Conservation (phyloP, 1,284 basidiomycete genomes). For the Xanthoconium separans region DNA sequence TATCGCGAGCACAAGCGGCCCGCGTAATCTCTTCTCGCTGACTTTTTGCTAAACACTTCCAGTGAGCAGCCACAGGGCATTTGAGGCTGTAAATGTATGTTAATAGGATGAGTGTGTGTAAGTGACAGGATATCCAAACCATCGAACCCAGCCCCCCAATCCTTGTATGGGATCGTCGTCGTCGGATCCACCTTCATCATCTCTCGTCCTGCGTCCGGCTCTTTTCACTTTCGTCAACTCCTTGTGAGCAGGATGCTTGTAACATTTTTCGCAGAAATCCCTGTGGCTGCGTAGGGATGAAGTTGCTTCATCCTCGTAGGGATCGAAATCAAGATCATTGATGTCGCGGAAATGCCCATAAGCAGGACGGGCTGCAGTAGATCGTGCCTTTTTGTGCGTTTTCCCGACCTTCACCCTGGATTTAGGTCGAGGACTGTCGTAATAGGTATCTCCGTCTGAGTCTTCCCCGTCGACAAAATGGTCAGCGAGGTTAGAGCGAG, state of each 20-base stretch:
- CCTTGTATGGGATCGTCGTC: slow-evolving; percentile 53
- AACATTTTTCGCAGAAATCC: slow-evolving; percentile 69
- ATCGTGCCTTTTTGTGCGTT: slow-evolving; percentile 35
- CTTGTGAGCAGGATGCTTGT: slow-evolving; percentile 54
- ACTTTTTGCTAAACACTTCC: slow-evolving; percentile 67
- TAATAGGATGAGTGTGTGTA: slow-evolving; percentile 7
- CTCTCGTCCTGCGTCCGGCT: slow-evolving; percentile 38
- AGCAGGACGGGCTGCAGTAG: slow-evolving; percentile 50
- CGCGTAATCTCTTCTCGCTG: slow-evolving; percentile 75
- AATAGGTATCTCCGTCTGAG: slow-evolving; percentile 33
- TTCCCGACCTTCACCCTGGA: slow-evolving; percentile 13
- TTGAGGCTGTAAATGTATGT: slow-evolving; percentile 49
- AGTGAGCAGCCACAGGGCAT: slow-evolving; percentile 78
- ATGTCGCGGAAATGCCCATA: slow-evolving; percentile 68
- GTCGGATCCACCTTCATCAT: slow-evolving; percentile 38
- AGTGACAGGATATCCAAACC: slow-evolving; percentile 44
- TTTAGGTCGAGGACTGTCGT: slow-evolving; percentile 29
- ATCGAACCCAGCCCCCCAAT: slow-evolving; percentile 84
- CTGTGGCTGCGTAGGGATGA: slow-evolving; percentile 60
- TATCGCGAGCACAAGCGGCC: slow-evolving; percentile 56
- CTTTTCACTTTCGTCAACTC: slow-evolving; percentile 47
- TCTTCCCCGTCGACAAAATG: slow-evolving; percentile 33
- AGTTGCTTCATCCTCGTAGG: slow-evolving; percentile 55
- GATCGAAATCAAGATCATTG: slow-evolving; percentile 56
- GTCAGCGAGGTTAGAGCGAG: slow-evolving; percentile 37